Evolutionary conservation across 2,329 filamentous ascomycete genomes (phyloP), one percentile per base, ranked within the genome.

Genomic region (Falciphora oryzae): DNA sequence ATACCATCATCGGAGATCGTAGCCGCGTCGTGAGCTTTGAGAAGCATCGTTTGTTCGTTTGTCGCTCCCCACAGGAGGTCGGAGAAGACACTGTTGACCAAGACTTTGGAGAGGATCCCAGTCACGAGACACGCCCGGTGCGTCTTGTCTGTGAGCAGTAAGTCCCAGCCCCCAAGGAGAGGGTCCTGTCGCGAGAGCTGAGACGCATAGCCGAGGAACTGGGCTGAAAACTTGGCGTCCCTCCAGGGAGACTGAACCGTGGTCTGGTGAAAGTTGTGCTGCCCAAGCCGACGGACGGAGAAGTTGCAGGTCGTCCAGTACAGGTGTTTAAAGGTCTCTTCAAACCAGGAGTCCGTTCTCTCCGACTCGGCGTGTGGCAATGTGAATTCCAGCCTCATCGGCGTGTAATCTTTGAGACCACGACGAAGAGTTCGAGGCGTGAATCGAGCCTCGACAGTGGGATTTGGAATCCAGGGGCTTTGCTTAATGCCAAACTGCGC

Each of bases 61-160:
- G 66, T 67, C 5, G 73, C 77, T 35, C 79, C 78, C 65, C 80
- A 80, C 1, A 80, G 67, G 57, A 80, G 68, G 56, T 73, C 71
- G 53, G 72, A 72, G 64, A 77, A 78, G 32, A 80, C 75, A 25
- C 72, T 71, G 66, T 71, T 74, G 66, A 79, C 73, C 62, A 80
- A 69, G 57, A 77, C 68, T 69, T 76, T 75, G 3, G 71, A 71
- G 13, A 80, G 61, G 10, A 80, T 69, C 1, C 75, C 76, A 62
- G 72, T 70, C 22, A 76, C 70, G 28, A 80, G 67, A 67, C 70
- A 75, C 64, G 70, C 71, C 18, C 78, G 44, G 10, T 71, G 62
- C 74, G 70, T 14, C 11, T 6, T 6, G 67, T 67, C 50, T 74
- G 68, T 27, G 32, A 80, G 62, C 59, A 79, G 67, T 22, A 63